Base-by-base conservation (phyloP, 176 grass and related monocot genomes). In the Paspalum notatum region DNA sequence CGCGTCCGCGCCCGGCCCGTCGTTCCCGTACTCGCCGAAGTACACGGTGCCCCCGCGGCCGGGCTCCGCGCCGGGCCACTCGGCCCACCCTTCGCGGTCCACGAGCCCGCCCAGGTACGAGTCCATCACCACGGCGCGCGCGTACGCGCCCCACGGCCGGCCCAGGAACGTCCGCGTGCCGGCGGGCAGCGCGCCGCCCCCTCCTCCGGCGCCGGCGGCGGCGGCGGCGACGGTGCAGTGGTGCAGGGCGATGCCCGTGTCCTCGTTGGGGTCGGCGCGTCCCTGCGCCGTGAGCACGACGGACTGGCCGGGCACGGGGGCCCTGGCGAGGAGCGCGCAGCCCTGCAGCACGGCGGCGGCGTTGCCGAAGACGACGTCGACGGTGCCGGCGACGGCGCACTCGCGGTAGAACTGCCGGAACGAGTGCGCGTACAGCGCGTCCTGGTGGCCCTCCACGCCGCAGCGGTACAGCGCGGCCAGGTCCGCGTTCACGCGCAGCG, bases 371-470 rank as follows among this genome's bases (percentile, higher is more conserved):
- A 92, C 89, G 73, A 85, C 68, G 83, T 97, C 94, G 8, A 97
- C 83, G 15, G 94, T 97, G 46, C 94, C 94, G 51, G 72, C 24
- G 49, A 97, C 80, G 83, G 82, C 58, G 72, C 94, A 97, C 64
- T 97, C 91, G 57, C 91, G 89, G 72, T 94, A 97, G 83, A 97
- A 97, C 44, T 94, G 94, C 0, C 94, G 87, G 76, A 90, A 86
- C 5, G 94, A 94, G 82, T 97, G 94, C 83, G 90, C 89, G 84
- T 97, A 92, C 22, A 97, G 89, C 12, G 85, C 77, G 82, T 97
- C 94, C 84, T 97, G 94, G 87, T 94, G 80, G 0, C 49, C 87
- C 11, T 84, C 80, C 12, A 97, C 80, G 69, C 65, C 84, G 87
- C 94, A 97, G 1, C 72, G 89, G 83, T 88, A 97, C 8, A 82